Evolutionary conservation across 176 grass and related monocot species (phyloP).

Genomic region (Oryza australiensis): DNA sequence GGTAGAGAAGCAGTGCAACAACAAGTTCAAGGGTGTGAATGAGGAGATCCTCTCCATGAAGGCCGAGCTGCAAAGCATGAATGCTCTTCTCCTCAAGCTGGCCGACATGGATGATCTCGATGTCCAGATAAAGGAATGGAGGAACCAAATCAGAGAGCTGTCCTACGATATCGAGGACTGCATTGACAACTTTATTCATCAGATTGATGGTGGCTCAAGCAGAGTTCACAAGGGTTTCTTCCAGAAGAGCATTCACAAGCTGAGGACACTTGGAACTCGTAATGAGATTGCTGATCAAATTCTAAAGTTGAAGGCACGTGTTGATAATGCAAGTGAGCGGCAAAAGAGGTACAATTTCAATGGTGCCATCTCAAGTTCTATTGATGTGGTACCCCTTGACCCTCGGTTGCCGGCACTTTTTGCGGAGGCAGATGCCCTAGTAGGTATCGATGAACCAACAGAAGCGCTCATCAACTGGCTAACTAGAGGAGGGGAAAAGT

Average conservation of each 20-base stretch:
- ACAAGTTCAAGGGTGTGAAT: background rate
- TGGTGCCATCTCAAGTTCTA: background rate
- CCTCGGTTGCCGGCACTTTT: background rate
- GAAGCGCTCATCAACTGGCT: background rate
- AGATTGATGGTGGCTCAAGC: no score
- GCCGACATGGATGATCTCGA: background rate
- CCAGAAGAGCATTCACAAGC: background rate
- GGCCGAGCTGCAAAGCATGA: conserved; percentile 6
- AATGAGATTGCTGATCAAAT: background rate
- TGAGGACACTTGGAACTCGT: background rate
- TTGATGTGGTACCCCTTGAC: background rate
- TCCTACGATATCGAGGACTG: background rate
- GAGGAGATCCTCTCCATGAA: background rate
- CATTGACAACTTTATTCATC: background rate
- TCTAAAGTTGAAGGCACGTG: background rate
- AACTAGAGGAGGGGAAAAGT: background rate
- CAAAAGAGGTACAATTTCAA: conserved; percentile 5
- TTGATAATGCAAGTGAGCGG: background rate
- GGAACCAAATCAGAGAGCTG: background rate
- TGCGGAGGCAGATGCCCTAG: background rate
- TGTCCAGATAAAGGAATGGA: background rate
- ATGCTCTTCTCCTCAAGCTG: background rate
- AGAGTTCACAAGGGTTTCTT: background rate
- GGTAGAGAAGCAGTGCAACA: background rate
- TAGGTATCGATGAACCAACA: background rate